Base-by-base conservation (phyloP, 2,329 filamentous ascomycete species). In the Seiridium cupressi region DNA sequence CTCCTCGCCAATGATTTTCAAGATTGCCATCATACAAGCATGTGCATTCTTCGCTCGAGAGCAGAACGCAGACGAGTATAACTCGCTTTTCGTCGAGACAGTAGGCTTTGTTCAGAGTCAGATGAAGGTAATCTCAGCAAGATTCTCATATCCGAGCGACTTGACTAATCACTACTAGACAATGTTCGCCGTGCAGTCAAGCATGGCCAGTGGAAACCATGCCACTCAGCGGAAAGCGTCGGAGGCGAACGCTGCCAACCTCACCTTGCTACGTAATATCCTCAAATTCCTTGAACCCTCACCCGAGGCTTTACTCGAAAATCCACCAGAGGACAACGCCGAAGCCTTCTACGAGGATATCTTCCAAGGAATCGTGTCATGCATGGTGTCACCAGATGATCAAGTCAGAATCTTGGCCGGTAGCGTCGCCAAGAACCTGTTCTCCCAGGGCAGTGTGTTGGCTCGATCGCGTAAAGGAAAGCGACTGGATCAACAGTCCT, bases 1-100 rank as follows among this genome's bases (percentile, higher is more conserved):
- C n/a, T 79, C 77, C 58, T 77, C 87, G 1, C 86, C 87, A 7
- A 74, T 79, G 57, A 79, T 76, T 57, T 89, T 88, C 72, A 88
- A 88, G 70, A 79, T 88, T 51, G 84, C 87, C 7, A 79, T 85
- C 34, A 80, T 89, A 31, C 84, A 86, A 68, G 84, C 82, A 9
- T 89, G 86, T 65, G 81, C 83, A 44, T 84, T 88, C 68, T 87
- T 89, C 72, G 84, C 85, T 7, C 78, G 80, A 55, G 78, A 84
- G 60, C 72, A 76, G 4, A 76, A 83, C 62, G 70, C 79, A 9
- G 71, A 77, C 8, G 75, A 77, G 53, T 89, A 85, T 64, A 73
- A 78, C 44, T 77, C 77, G n/a, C 72, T 90, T 3, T 88, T 87
- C 67, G 71, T 76, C 5, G 79, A 79, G 32, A 80, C 82, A 3